These are phyloP conservation scores for Chrysoporthe deuterocubensis DNA, from an alignment of 2,329 filamentous ascomycete genomes.

Conservation along the genomic window DNA sequence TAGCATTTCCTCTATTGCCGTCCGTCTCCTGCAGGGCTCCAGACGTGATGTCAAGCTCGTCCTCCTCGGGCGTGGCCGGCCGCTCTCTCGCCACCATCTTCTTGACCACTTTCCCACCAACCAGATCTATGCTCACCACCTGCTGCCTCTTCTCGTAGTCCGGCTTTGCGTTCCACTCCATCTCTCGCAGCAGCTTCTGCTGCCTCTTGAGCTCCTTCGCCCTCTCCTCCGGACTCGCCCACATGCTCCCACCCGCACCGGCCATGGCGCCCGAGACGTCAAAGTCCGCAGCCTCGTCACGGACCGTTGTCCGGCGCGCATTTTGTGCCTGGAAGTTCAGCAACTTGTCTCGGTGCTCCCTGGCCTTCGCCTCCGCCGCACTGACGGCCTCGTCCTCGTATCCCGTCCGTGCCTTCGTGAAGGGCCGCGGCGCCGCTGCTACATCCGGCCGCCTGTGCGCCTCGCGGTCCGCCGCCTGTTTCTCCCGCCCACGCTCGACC, in stretches of 20 bases:
- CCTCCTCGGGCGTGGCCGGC: slow-evolving; percentile 56
- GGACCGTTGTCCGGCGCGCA: slow-evolving; percentile 78
- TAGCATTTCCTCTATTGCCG: slow-evolving; percentile 39
- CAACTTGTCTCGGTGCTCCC: slow-evolving; percentile 79
- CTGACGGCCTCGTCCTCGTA: slow-evolving; percentile 45
- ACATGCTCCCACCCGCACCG: slow-evolving; percentile 65
- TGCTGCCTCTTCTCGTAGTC: slow-evolving; percentile 89
- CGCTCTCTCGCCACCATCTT: slow-evolving; percentile 69
- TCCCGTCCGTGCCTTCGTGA: slow-evolving; percentile 52
- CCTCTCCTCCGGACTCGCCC: slow-evolving; percentile 82
- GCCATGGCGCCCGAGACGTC: slow-evolving; percentile 53
- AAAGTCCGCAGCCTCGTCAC: slow-evolving; percentile 78
- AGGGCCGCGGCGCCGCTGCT: slow-evolving; percentile 62
- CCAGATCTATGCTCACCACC: slow-evolving; percentile 83
- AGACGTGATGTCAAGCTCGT: slow-evolving; percentile 40
- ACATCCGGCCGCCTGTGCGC: slow-evolving; percentile 70
- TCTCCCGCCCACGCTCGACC: slow-evolving; percentile 85
- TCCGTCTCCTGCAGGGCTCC: slow-evolving; percentile 41
- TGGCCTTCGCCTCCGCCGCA: slow-evolving; percentile 69
- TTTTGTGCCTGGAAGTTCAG: slow-evolving; percentile 86
- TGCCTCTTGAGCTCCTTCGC: slow-evolving; percentile 84
- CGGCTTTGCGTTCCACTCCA: slow-evolving; percentile 82
- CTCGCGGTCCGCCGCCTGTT: slow-evolving; percentile 79
- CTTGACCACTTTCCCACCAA: slow-evolving; percentile 75
- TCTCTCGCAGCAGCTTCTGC: slow-evolving; percentile 79